Percentiles rank a stretch among this genome's conserved stretches.
These are phyloP conservation scores for Amauroascus niger DNA, from an alignment of 2,329 filamentous ascomycete species.

Conservation along the genomic window DNA sequence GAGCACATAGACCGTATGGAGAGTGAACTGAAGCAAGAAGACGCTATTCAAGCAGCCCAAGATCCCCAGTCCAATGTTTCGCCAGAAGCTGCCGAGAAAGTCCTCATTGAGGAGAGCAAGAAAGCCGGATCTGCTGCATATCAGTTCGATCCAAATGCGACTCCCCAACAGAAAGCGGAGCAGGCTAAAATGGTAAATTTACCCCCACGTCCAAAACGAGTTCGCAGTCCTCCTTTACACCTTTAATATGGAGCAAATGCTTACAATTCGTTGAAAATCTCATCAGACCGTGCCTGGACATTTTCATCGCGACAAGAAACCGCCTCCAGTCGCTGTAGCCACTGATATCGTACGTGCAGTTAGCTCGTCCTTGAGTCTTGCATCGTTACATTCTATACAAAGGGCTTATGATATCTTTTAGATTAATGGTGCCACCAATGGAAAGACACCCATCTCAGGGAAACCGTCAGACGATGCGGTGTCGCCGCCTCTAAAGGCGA, in stretches of 20 bases:
- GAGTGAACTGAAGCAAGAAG: slow-evolving; percentile 70
- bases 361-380: background rate
- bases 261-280: background rate
- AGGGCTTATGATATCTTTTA: slow-evolving; percentile 18
- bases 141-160: slow-evolving; percentile 78
- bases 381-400: background rate
- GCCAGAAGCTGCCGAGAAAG: slow-evolving; percentile 60
- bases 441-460: slow-evolving; percentile 49
- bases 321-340: slow-evolving; percentile 45
- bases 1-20: slow-evolving; percentile 15
- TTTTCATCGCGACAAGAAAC: slow-evolving; percentile 46
- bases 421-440: slow-evolving; percentile 62
- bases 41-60: slow-evolving; percentile 64
- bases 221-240: slow-evolving; percentile 4
- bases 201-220: background rate
- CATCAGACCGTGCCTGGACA: slow-evolving; percentile 26
- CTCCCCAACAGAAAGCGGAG: slow-evolving; percentile 70
- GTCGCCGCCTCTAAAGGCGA: slow-evolving; percentile 39
- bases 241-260: background rate
- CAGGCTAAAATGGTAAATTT: slow-evolving; percentile 63
- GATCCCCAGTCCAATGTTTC: slow-evolving; percentile 55
- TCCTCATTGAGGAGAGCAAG: slow-evolving; percentile 65
- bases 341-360: slow-evolving; percentile 57
- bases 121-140: slow-evolving; percentile 72
- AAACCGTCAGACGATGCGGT: slow-evolving; percentile 42